A percentile compares a stretch with the other conserved stretches of the same genome.
phyloP scores from a whole-genome alignment of 2,329 filamentous ascomycete genomes.

The Aspergillus niger region DNA sequence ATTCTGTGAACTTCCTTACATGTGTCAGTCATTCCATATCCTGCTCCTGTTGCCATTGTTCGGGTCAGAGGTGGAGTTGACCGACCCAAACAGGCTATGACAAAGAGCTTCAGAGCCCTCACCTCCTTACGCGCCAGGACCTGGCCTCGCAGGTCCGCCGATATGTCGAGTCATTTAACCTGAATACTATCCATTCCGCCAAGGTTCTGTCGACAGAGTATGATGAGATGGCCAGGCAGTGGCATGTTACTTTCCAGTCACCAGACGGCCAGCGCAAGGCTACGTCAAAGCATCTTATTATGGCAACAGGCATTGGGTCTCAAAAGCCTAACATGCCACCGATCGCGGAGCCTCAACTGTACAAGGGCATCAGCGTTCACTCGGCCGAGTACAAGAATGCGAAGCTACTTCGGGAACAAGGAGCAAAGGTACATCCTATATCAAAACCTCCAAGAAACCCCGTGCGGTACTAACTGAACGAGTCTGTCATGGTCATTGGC shows the following conservation, averaged over 20 bases:
- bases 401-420: constrained; percentile 13
- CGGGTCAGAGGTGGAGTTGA: too few species aligned
- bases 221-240: constrained; percentile 21
- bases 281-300: constrained; percentile 21
- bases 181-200: constrained; percentile 35
- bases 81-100: constrained; percentile 16
- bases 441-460: not conserved
- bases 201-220: constrained; percentile 30
- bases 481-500: constrained; percentile 49
- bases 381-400: constrained; percentile 19
- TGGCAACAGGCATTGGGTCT: constrained; percentile 24
- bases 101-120: constrained; percentile 16
- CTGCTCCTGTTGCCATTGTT: too few species aligned
- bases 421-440: constrained; percentile 12
- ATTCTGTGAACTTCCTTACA: constrained; percentile 40
- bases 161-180: constrained; percentile 33
- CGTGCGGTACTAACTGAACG: not conserved
- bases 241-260: constrained; percentile 28
- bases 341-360: constrained; percentile 15
- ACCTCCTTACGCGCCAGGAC: constrained; percentile 20
- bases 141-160: constrained; percentile 21
- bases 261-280: constrained; percentile 13
- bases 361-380: constrained; percentile 19
- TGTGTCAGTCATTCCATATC: constrained; percentile 23
- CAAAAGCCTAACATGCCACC: constrained; percentile 20